Conservation (phyloP, 768 basidiomycete species). For the Pulveroboletus sp. region DNA sequence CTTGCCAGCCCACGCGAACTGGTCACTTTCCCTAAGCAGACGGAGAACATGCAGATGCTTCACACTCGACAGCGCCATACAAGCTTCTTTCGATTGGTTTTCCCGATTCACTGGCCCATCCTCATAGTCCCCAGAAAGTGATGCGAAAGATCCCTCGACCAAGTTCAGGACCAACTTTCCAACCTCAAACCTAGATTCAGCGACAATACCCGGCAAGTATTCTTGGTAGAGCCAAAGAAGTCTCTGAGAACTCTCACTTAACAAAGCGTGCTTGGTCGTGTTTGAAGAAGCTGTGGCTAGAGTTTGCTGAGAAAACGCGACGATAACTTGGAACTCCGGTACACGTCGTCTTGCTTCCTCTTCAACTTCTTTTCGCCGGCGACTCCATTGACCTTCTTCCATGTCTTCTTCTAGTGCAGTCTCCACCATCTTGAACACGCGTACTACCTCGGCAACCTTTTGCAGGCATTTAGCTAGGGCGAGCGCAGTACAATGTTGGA, state of each 20-base stretch:
- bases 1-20: constrained; percentile 76
- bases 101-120: constrained; percentile 8
- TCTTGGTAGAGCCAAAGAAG: constrained; percentile 83
- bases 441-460: constrained; percentile 60
- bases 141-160: constrained; percentile 26
- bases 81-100: constrained; percentile 13
- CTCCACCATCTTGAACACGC: constrained; percentile 45
- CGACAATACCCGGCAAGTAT: constrained; percentile 65
- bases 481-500: constrained; percentile 82
- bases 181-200: constrained; percentile 81
- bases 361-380: constrained; percentile 62
- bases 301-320: constrained; percentile 70
- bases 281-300: constrained; percentile 20
- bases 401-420: constrained; percentile 56
- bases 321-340: constrained; percentile 82
- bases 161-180: constrained; percentile 67
- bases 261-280: constrained; percentile 48
- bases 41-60: constrained; percentile 76
- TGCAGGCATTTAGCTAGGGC: constrained; percentile 69
- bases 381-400: constrained; percentile 68
- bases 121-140: constrained; percentile 11
- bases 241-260: constrained; percentile 77
- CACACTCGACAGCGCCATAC: constrained; percentile 42
- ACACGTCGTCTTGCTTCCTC: constrained; percentile 68
- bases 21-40: constrained; percentile 68